These are phyloP conservation scores for Fragosphaeria purpurea DNA, from an alignment of 2,329 filamentous ascomycete genomes.

Conservation along the genomic window DNA sequence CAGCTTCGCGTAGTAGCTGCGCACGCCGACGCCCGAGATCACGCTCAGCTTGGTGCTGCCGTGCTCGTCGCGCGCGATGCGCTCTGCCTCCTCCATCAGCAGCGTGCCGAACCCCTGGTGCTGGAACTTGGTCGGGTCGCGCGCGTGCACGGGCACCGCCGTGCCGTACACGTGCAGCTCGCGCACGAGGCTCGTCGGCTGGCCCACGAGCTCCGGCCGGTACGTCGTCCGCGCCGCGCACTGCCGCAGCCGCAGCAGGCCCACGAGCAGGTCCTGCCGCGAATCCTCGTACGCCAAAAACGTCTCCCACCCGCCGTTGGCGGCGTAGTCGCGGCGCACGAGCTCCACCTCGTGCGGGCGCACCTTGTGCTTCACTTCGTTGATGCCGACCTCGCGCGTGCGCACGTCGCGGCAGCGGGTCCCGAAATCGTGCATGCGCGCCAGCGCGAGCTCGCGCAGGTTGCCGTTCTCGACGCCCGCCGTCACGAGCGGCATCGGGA, in stretches of 20 bases:
- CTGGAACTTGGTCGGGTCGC: conserved; percentile 94
- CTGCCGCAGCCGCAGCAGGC: conserved; percentile 76
- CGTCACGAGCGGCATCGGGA: conserved; percentile 99
- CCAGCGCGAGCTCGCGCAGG: conserved; percentile 80
- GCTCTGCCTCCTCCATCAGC: conserved; percentile 94
- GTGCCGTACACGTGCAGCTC: conserved; percentile 96
- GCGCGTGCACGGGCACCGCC: conserved; percentile 91
- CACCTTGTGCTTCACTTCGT: conserved; percentile 99
- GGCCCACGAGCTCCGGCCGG: conserved; percentile 71
- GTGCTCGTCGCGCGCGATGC: conserved; percentile 90
- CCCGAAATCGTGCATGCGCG: conserved; percentile 98
- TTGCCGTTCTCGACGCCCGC: conserved; percentile 98
- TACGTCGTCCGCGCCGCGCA: conserved; percentile 90
- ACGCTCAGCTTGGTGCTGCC: conserved; percentile 90
- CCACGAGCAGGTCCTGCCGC: conserved; percentile 96
- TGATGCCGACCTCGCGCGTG: conserved; percentile 93
- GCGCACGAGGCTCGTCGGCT: conserved; percentile 84
- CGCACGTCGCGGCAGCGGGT: conserved; percentile 94
- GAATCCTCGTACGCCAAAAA: conserved; percentile 97
- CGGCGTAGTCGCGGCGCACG: conserved; percentile 83
- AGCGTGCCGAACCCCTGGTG: conserved; percentile 95
- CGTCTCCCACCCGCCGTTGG: conserved; percentile 97
- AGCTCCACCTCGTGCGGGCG: conserved; percentile 92
- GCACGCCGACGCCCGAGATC: conserved; percentile 93
- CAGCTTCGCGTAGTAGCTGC: conserved; percentile 88